Base-by-base conservation (phyloP, 2,329 filamentous ascomycete genomes). In the Neofusicoccum ribis region DNA sequence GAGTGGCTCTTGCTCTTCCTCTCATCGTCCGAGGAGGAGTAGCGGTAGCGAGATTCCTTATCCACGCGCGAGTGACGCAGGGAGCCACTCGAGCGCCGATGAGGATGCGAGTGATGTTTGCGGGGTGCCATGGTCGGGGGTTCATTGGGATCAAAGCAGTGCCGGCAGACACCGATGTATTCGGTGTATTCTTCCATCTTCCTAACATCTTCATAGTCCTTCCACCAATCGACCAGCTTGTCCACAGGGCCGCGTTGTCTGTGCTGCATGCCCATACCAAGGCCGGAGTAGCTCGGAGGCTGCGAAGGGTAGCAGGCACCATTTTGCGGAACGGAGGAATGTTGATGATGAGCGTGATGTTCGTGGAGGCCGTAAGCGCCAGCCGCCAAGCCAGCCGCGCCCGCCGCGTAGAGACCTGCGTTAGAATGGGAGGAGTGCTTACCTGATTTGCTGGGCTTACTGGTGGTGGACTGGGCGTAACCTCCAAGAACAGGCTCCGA, bases 141-240 rank as follows among this genome's bases (percentile, higher is more conserved):
- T 15, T 83, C 84, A 8, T 83, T 80, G 6, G 87, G 86, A 66
- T 88, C 86, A 70, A 89, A 89, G 72, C 87, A 89, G 69, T 87
- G 79, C 68, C 83, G 86, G 77, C 87, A 89, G 2, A 89, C 84
- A 23, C 87, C 87, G 69, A 88, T 89, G 66, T 85, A 84, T 74
- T 89, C 86, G 1, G 87, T 89, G 70, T 89, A 89, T 71, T 89
- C 86, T 73, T 89, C 87, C 78, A 88, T 89, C 72, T 84, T 84
- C 17, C 82, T 83, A 0, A 89, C 86, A n/a, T 86, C 87, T 67
- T 89, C 86, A 1, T 86, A 82, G 67, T 86, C 87, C 71, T 82
- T 86, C 84, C 84, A 88, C 80, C 83, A 89, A 70, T 86, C 84
- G 44, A 86, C 80, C 36, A 88, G 80, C 58, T 79, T 83, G 43